phyloP scores from a whole-genome alignment of 2,329 filamentous ascomycete genomes.

The Colletotrichum sp. region DNA sequence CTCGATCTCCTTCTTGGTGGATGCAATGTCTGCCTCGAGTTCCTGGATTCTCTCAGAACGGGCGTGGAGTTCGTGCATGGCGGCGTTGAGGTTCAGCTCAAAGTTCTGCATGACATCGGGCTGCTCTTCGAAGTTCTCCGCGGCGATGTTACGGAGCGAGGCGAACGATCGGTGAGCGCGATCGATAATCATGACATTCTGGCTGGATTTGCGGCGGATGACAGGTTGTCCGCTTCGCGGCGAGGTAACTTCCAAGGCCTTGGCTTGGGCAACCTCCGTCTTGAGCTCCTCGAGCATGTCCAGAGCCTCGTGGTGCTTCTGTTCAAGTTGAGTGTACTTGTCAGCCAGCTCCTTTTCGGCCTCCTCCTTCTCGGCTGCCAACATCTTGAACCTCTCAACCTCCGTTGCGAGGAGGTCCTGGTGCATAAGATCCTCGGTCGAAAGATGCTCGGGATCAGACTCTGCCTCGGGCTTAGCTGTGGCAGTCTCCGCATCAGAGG shows the following conservation, averaged over 20 bases:
- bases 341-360: conserved; percentile 75
- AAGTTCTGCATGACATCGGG: conserved; percentile 91
- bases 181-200: conserved; percentile 86
- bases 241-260: conserved; percentile 61
- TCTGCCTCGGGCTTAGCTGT: conserved; percentile 45
- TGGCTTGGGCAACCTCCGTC: conserved; percentile 81
- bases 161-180: conserved; percentile 91
- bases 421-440: conserved; percentile 39
- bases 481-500: conserved; percentile 62
- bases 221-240: conserved; percentile 73
- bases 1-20: conserved; percentile 94
- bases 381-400: conserved; percentile 70
- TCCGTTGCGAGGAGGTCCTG: conserved; percentile 62
- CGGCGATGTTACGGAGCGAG: conserved; percentile 85
- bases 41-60: conserved; percentile 90
- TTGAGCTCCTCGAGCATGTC: conserved; percentile 92
- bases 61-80: conserved; percentile 88
- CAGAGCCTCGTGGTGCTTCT: conserved; percentile 80
- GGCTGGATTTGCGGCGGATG: conserved; percentile 91
- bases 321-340: conserved; percentile 83
- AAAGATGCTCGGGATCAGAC: conserved; percentile 22
- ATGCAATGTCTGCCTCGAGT: conserved; percentile 82
- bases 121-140: conserved; percentile 81
- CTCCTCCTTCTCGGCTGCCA: conserved; percentile 79
- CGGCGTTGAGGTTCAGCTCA: conserved; percentile 87